Evolutionary conservation across 1,139 yeast species (phyloP), one percentile per base, ranked within the genome.

Genomic region (Pichia sp.): DNA sequence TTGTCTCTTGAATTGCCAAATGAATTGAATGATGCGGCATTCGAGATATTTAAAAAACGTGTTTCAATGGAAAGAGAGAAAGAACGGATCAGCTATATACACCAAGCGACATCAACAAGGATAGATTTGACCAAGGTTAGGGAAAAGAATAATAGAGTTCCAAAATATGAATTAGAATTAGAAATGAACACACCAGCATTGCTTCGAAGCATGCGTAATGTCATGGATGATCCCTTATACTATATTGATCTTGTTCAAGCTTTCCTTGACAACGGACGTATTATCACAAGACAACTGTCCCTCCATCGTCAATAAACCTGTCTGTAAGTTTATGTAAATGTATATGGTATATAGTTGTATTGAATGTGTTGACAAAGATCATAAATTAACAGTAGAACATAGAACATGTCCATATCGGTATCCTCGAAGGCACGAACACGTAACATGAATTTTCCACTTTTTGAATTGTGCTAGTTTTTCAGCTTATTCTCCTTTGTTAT

Each of bases 1-100:
- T 68, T 89, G 53, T 80, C 89, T 36, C 67, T 85, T 32, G 97
- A 89, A 78, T 65, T 80, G 53, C 96, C 95, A 1, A 75, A 79
- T 36, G 71, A 72, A 43, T 47, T 63, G 26, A 77, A 76, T 54
- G 81, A 79, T 50, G 77, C 79, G 57, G 72, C 77, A 32, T 60
- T 59, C 69, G 79, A 68, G 65, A 74, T 66, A 66, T 73, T 71
- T 60, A 68, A 60, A 60, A 69, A 53, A 63, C 70, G 67, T 71
- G 74, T 48, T 2, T 70, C 70, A 12, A 63, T 75, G 53, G 74
- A 76, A 41, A 71, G 94, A 62, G 76, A 76, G 46, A 85, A 85
- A 64, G 78, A 80, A 56, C 72, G 94, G 56, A 71, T 72, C 18
- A 74, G 85, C 49, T 82, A 76, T 65, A 71, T 79, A 20, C 90